A percentile compares a stretch with the other conserved stretches of the same genome.
Evolutionary conservation across 1,284 basidiomycete genomes (phyloP).

Genomic region (Athelia psychrophila): DNA sequence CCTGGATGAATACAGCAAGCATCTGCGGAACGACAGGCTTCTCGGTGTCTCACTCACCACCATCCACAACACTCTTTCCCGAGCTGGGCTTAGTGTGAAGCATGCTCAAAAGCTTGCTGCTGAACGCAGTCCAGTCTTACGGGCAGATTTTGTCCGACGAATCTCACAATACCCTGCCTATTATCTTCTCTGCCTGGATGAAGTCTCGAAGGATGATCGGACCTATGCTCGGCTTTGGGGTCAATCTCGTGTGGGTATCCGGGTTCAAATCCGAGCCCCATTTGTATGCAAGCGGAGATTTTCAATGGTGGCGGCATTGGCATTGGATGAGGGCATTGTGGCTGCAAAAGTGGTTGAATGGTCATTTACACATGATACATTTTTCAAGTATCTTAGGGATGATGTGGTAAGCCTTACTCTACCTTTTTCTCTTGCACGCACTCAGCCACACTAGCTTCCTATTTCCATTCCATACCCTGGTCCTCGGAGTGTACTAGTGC

Average conservation of each 20-base stretch:
- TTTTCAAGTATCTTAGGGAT: conserved; percentile 17
- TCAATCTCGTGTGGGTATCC: conserved; percentile 9
- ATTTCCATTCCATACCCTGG: conserved; percentile 16
- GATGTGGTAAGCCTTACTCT: conserved; percentile 15
- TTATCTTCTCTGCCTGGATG: conserved; percentile 20
- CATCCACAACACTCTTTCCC: conserved; percentile 14
- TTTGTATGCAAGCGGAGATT: conserved; percentile 18
- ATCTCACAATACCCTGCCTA: conserved; percentile 17
- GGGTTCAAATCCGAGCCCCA: conserved; percentile 12
- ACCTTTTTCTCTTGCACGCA: background rate
- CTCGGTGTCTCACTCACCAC: conserved; percentile 15
- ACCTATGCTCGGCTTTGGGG: conserved; percentile 21
- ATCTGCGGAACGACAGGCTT: conserved; percentile 12
- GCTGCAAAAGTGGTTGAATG: conserved; percentile 19
- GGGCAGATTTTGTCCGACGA: conserved; percentile 14
- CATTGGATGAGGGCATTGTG: conserved; percentile 19
- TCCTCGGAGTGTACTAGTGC: conserved; percentile 15
- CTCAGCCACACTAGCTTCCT: conserved; percentile 10
- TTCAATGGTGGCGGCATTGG: conserved; percentile 15
- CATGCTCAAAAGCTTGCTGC: conserved; percentile 16
- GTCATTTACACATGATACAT: conserved; percentile 13
- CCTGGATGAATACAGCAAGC: conserved; percentile 18
- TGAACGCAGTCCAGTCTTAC: conserved; percentile 13
- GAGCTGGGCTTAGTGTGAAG: conserved; percentile 5
- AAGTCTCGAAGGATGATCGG: conserved; percentile 18